Evolutionary conservation across 768 basidiomycete genomes (phyloP).

Genomic region (Termitomyces sp.): DNA sequence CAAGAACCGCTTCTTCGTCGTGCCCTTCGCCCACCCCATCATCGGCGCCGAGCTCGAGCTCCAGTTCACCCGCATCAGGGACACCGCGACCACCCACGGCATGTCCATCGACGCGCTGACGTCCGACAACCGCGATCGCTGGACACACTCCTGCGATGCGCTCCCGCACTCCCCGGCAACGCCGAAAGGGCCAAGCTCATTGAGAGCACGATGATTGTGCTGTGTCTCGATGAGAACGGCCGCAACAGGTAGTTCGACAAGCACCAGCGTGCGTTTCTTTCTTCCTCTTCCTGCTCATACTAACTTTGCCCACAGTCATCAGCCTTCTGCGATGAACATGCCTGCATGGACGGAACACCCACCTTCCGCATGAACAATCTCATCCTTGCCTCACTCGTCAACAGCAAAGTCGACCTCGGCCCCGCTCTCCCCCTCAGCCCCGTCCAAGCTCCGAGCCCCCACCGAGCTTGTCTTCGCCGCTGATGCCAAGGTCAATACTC

Average conservation of each 20-base stretch:
- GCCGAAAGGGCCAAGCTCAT: too few relatives aligned
- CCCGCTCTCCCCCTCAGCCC: constrained; percentile 32
- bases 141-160: constrained; percentile 64
- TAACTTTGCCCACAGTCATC: constrained; percentile 44
- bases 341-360: constrained; percentile 92
- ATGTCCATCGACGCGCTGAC: constrained; percentile 80
- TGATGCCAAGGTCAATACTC: constrained; percentile 47
- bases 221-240: constrained; percentile 88
- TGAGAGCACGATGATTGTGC: constrained; percentile 85
- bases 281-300: constrained; percentile 17
- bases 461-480: too few relatives aligned
- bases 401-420: too few relatives aligned
- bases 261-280: too few relatives aligned
- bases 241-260: constrained; percentile 93
- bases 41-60: constrained; percentile 77
- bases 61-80: constrained; percentile 67
- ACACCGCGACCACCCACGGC: constrained; percentile 46
- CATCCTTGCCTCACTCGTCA: constrained; percentile 70
- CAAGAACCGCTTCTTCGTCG: constrained; percentile 88
- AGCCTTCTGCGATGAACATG: constrained; percentile 88
- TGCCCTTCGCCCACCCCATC: constrained; percentile 56
- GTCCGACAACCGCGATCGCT: too few relatives aligned
- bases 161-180: constrained; percentile 43
- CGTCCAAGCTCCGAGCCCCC: constrained; percentile 45
- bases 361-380: constrained; percentile 96